Base-by-base conservation (phyloP, 169 alveolate species). In the Plasmodium malariae region DNA sequence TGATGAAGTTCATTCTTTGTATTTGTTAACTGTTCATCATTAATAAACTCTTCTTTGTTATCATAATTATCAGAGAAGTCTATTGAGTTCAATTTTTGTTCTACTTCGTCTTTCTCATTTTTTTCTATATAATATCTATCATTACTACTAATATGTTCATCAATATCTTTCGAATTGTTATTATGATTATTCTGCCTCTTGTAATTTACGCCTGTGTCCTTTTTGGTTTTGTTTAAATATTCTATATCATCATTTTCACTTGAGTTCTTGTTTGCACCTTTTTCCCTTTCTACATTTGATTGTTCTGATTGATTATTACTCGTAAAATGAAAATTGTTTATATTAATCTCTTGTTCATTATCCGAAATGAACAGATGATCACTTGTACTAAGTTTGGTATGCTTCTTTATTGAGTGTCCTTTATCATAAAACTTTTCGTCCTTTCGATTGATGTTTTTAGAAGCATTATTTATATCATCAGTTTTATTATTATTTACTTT, bases 351-450 rank as follows among this genome's bases (percentile, higher is more conserved):
- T 6, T 28, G 40, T 14, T 26, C 72, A 45, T 63, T 32, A 73
- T 30, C 51, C 28, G 69, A 21, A 19, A 32, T 28, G 21, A 24
- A 54, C 30, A 54, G 14, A 12, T 63, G 28, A 30, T 34, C 48
- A 32, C 17, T 28, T 73, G 71, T 62, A 32, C 45, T 73, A 19
- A 36, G 36, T 62, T 48, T 49, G 21, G 72, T 21, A 17, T 55
- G 63, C 36, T 34, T 28, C 28, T 55, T 73, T 19, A 57, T 26
- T 36, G 70, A 37, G n/a, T 57, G 32, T 26, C 14, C 36, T 48
- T 19, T 54, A 21, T 69, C 59, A 45, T 21, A 43, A 43, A 43
- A 40, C 19, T 54, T 21, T 9, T 73, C 40, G 14, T 6, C 59
- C 3, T 51, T 26, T 37, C 36, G 24, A n/a, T 73, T 17, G 1